These are phyloP conservation scores for Diplotaxis tenuifolia DNA, from an alignment of 345 rosid species.

Conservation along the genomic window DNA sequence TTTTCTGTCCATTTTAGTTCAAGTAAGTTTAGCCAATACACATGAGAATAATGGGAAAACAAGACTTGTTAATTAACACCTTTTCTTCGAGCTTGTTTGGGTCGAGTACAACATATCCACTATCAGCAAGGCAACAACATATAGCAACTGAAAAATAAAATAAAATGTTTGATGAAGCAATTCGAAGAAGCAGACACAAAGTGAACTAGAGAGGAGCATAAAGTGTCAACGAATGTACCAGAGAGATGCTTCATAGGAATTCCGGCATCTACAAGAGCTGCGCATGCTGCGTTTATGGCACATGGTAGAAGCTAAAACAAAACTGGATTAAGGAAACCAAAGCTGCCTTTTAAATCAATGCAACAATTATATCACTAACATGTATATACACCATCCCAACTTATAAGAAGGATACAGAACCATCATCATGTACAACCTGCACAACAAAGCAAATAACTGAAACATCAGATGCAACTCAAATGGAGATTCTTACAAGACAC, in stretches of 20 bases:
- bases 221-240: conserved; percentile 42
- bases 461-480: conserved; percentile 10
- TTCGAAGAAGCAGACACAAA: background rate
- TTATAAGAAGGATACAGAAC: conserved; percentile 74
- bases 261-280: conserved; percentile 96
- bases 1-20: conserved; percentile 49
- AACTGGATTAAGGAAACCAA: conserved; percentile 44
- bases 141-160: conserved; percentile 61
- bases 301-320: conserved; percentile 74
- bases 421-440: conserved; percentile 89
- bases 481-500: background rate
- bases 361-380: background rate
- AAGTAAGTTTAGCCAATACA: conserved; percentile 11
- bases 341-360: background rate
- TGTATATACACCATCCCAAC: background rate
- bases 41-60: background rate
- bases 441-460: conserved; percentile 5
- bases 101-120: conserved; percentile 62
- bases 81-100: conserved; percentile 89
- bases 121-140: conserved; percentile 74
- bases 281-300: conserved; percentile 92
- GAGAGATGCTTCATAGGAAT: conserved; percentile 94
- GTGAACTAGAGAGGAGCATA: background rate
- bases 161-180: conserved; percentile 6
- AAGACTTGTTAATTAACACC: conserved; percentile 40